Evolutionary conservation across 192 early-diverging fungal species (phyloP), one percentile per base, ranked within the genome.

Genomic region (Mortierella antarctica): DNA sequence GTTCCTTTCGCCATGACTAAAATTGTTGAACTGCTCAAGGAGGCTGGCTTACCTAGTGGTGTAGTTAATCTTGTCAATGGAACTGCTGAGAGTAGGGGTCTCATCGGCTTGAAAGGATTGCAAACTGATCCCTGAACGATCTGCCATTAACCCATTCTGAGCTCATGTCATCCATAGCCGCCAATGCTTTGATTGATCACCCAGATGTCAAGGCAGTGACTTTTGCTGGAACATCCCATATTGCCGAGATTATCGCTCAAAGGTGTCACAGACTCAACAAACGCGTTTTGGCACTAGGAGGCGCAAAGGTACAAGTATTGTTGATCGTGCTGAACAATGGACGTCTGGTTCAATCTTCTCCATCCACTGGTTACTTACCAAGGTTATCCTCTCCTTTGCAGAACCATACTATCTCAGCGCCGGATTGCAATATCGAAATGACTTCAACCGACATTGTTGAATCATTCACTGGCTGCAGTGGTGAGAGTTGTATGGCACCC

Each of bases 21-120:
- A 17, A 83, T 93, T 9, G 83, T 88, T 6, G 86, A 86, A 68
- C 68, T 93, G 18, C 82, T 88, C 44, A 84, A 83, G 40, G 71
- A 81, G 57, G 89, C 89, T 4, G 84, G 94, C 15, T 67, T 95
- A 41, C 94, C 94, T 1, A 82, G 87, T 7, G 94, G 94, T 7
- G 93, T 95, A 13, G 82, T 95, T 53, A 94, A 93, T 69, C 71
- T 95, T 6, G 93, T 95, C 23, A 81, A 95, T 68, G 94, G 94
- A 18, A 84, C 85, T 41, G 86, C 83, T 12, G 82, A 85, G 41
- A 75, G 84, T 85, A 75, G 64, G 91, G 85, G 18, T 31, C 31
- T 3, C 3, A 31, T 31, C 31, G 31, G 31, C 31, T 2, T 31
- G 31, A 31, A 2, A 31, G 31, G 31, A 31, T 31, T 31, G 31